These are phyloP conservation scores for Didymella glomerata DNA, from an alignment of 2,329 filamentous ascomycete species.

Conservation along the genomic window DNA sequence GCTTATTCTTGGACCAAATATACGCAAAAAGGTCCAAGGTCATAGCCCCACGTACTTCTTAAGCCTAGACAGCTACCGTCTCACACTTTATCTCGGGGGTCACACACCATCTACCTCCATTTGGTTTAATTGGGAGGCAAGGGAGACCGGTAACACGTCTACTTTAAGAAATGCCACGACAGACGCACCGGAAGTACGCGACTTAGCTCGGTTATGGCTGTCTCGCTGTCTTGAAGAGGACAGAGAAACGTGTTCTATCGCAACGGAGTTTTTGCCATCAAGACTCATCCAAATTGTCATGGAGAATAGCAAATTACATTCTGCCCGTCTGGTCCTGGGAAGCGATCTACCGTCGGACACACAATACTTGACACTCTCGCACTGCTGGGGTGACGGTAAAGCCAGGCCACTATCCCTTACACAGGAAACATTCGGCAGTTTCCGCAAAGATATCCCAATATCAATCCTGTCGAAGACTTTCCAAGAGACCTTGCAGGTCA, in stretches of 20 bases:
- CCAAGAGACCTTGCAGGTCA: slow-evolving; percentile 2
- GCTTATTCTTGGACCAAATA: background rate
- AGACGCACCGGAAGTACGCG: background rate
- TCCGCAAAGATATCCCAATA: background rate
- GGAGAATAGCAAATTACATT: background rate
- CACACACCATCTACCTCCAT: no score
- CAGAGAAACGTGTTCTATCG: background rate
- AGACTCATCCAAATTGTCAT: background rate
- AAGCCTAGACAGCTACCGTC: no score
- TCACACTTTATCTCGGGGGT: no score
- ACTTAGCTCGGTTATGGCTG: background rate
- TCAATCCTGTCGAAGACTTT: slow-evolving; percentile 10
- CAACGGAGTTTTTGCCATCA: background rate
- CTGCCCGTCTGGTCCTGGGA: background rate
- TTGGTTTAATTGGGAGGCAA: background rate
- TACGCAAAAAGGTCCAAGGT: background rate
- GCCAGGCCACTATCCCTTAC: background rate
- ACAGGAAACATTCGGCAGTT: background rate
- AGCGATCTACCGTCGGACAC: background rate
- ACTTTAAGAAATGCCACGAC: background rate
- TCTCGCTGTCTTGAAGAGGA: background rate
- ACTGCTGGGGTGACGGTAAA: slow-evolving; percentile 10
- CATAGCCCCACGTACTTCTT: background rate
- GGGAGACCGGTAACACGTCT: background rate
- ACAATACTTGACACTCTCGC: slow-evolving; percentile 9